These are phyloP conservation scores for Diaporthe capsici DNA, from an alignment of 2,329 filamentous ascomycete species.

Conservation along the genomic window DNA sequence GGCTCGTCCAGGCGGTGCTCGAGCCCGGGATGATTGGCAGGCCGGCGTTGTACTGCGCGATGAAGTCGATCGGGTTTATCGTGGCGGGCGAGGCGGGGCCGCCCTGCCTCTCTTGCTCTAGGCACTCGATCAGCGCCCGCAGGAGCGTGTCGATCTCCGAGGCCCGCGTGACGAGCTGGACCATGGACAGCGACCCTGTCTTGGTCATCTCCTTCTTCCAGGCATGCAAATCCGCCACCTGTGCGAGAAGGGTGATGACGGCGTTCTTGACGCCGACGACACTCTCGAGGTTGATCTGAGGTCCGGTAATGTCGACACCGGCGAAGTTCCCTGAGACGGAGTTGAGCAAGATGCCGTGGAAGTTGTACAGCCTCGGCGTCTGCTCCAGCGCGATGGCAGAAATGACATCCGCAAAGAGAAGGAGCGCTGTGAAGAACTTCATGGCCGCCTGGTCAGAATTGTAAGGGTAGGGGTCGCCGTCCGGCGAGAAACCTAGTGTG, in stretches of 20 bases:
- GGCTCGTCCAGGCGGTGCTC: neutral
- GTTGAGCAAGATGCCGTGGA: constrained; percentile 56
- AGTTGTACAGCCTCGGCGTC: constrained; percentile 52
- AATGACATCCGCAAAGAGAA: constrained; percentile 55
- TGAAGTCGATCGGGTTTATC: constrained; percentile 27
- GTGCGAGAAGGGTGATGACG: constrained; percentile 67
- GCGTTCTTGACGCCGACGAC: constrained; percentile 71
- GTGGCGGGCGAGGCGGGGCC: neutral
- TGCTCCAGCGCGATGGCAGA: constrained; percentile 51
- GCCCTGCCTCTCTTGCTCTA: constrained; percentile 51
- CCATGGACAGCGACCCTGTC: constrained; percentile 59
- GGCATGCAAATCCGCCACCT: constrained; percentile 66
- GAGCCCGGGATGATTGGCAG: constrained; percentile 1
- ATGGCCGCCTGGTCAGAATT: constrained; percentile 51
- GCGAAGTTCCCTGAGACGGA: constrained; percentile 10
- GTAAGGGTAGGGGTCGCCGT: constrained; percentile 7
- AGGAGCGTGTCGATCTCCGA: constrained; percentile 56
- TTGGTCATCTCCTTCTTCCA: constrained; percentile 67
- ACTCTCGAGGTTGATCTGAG: constrained; percentile 61
- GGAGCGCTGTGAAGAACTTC: constrained; percentile 51
- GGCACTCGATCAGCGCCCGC: constrained; percentile 49
- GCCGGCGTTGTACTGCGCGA: constrained; percentile 26
- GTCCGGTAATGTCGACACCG: constrained; percentile 49
- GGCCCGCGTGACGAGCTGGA: constrained; percentile 55
- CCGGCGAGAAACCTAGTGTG: constrained; percentile 36